Evolutionary conservation across 169 alveolate genomes (phyloP).

Genomic region (Plasmodium ovale): DNA sequence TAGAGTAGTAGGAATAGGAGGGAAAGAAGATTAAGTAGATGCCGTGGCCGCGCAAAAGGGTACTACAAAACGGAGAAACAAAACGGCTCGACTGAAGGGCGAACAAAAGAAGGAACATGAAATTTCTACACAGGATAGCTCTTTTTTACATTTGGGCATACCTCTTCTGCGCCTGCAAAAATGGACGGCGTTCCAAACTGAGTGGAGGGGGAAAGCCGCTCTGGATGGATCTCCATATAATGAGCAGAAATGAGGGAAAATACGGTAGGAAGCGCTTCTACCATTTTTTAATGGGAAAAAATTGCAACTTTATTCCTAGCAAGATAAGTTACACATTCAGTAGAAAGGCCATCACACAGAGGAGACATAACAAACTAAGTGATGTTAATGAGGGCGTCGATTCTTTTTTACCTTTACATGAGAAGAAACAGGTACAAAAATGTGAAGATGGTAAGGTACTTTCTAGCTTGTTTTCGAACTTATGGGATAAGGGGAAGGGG

Average conservation of each 20-base stretch:
- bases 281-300: constrained; percentile 1
- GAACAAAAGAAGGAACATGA: constrained; percentile 8
- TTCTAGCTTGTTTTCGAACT: constrained; percentile 23
- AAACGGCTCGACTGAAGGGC: no score
- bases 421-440: not conserved
- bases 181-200: not conserved
- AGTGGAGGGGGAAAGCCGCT: not conserved
- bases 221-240: not conserved
- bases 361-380: not conserved
- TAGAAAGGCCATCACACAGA: not conserved
- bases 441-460: not conserved
- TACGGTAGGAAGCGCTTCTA: not conserved
- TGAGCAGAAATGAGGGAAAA: constrained; percentile 1
- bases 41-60: no score
- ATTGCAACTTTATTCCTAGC: not conserved
- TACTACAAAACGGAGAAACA: no score
- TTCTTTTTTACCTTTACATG: not conserved
- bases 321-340: not conserved
- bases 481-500: constrained; percentile 13
- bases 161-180: not conserved
- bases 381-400: not conserved
- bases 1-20: no score
- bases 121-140: constrained; percentile 9
- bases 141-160: not conserved
- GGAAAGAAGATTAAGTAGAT: no score